phyloP scores from a whole-genome alignment of 225 moss, liverwort and hornwort species.

The Marchantia paleacea region DNA sequence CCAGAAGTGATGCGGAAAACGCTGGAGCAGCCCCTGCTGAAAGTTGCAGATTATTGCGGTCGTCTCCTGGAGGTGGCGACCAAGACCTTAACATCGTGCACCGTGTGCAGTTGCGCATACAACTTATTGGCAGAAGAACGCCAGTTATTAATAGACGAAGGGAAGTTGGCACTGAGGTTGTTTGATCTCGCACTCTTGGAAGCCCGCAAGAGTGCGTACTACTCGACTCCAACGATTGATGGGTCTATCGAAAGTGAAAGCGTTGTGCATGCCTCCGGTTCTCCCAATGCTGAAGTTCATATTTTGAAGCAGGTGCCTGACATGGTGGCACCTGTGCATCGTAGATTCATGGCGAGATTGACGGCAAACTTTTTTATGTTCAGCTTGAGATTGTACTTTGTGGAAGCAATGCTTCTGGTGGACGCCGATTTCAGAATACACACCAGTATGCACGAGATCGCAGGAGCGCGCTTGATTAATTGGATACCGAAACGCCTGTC shows the following conservation, averaged over 20 bases:
- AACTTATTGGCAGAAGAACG: not conserved
- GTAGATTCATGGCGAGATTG: constrained; percentile 30
- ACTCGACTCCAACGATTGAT: not conserved
- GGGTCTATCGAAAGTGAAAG: not conserved
- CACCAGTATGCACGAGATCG: constrained; percentile 25
- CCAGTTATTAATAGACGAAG: constrained; percentile 27
- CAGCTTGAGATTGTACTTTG: constrained; percentile 40
- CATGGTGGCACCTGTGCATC: constrained; percentile 17
- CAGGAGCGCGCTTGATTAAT: not conserved
- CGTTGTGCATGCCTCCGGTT: not conserved
- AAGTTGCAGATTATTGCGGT: constrained; percentile 23
- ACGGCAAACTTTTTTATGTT: constrained; percentile 38
- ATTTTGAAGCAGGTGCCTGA: not conserved
- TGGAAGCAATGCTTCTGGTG: constrained; percentile 37
- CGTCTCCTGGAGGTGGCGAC: constrained; percentile 27
- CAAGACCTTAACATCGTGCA: constrained; percentile 14
- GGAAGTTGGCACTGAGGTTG: constrained; percentile 21
- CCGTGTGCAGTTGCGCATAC: not conserved
- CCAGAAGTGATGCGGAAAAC: constrained; percentile 22
- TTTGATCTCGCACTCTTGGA: constrained; percentile 23
- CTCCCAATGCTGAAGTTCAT: not conserved
- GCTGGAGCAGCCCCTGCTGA: constrained; percentile 25
- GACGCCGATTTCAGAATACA: constrained; percentile 20
- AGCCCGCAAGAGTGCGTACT: constrained; percentile 38
- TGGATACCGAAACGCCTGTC: constrained; percentile 9